Evolutionary conservation across 257 asterid species (phyloP).

Genomic region (Solanum bulbocastanum): DNA sequence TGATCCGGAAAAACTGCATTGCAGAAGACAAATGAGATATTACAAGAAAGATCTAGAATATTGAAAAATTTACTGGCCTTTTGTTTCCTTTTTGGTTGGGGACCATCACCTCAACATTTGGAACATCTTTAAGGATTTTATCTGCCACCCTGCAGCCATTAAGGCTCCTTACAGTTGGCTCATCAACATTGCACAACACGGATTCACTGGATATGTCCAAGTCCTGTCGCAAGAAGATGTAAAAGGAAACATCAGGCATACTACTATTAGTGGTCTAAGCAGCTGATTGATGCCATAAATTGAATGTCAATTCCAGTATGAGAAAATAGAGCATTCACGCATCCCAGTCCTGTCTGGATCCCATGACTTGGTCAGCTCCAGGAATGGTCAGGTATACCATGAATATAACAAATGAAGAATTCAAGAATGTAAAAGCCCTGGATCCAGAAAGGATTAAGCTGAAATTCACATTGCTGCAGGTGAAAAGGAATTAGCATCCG

Average conservation of each 20-base stretch:
- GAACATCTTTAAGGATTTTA: slow-evolving; percentile 87
- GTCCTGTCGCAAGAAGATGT: slow-evolving; percentile 38
- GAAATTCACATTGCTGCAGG: background rate
- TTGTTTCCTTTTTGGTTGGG: background rate
- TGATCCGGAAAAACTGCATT: slow-evolving; percentile 59
- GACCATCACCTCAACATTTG: slow-evolving; percentile 58
- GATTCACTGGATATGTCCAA: slow-evolving; percentile 75
- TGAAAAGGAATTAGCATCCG: background rate
- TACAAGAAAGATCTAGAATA: background rate
- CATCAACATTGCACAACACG: slow-evolving; percentile 71
- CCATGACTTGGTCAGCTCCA: background rate
- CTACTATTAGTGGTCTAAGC: background rate
- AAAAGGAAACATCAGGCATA: background rate
- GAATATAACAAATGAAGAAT: background rate
- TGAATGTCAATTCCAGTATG: background rate
- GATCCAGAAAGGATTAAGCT: background rate
- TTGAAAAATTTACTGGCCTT: background rate
- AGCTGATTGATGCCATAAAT: background rate
- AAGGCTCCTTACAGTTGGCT: slow-evolving; percentile 85
- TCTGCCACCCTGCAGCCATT: slow-evolving; percentile 96
- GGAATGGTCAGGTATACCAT: background rate
- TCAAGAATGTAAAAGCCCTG: background rate
- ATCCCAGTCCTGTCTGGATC: background rate
- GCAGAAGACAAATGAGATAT: background rate
- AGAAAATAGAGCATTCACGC: background rate